Percentiles rank a stretch among this genome's conserved stretches.
These are phyloP conservation scores for Climacium dendroides DNA, from an alignment of 225 moss, liverwort and hornwort species.

Conservation along the genomic window DNA sequence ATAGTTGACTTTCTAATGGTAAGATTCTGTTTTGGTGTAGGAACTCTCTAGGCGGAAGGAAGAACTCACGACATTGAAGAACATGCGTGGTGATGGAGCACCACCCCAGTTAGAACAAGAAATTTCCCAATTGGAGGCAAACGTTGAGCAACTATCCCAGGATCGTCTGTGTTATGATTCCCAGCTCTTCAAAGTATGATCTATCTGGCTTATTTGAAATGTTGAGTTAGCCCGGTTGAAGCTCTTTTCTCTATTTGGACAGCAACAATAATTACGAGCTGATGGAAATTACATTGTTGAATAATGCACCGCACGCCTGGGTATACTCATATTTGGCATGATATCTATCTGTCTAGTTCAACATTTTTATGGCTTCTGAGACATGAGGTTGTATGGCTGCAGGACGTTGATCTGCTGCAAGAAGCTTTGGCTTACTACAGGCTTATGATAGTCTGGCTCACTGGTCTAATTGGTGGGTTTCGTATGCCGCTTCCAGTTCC, in stretches of 20 bases:
- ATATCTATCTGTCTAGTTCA: background rate
- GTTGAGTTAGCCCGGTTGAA: background rate
- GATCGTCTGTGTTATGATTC: slow-evolving; percentile 81
- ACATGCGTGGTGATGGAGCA: slow-evolving; percentile 49
- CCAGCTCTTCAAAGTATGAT: slow-evolving; percentile 67
- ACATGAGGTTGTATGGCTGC: slow-evolving; percentile 13
- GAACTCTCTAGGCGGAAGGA: slow-evolving; percentile 77
- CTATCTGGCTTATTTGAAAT: background rate
- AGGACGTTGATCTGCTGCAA: slow-evolving; percentile 78
- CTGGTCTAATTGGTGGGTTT: slow-evolving; percentile 76
- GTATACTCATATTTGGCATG: background rate
- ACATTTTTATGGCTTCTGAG: background rate
- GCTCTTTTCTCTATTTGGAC: background rate
- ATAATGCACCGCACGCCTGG: background rate
- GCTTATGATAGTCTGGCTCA: slow-evolving; percentile 92
- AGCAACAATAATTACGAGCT: background rate
- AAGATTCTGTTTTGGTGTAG: slow-evolving; percentile 24
- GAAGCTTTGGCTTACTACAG: slow-evolving; percentile 74
- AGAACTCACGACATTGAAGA: slow-evolving; percentile 38
- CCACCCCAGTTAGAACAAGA: slow-evolving; percentile 69
- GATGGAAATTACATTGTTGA: background rate
- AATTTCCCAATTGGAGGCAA: slow-evolving; percentile 48
- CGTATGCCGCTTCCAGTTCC: slow-evolving; percentile 79
- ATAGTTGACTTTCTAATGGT: background rate
- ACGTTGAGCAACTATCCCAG: slow-evolving; percentile 73